Percentiles rank a stretch among this genome's conserved stretches.
phyloP scores from a whole-genome alignment of 2,329 filamentous ascomycete species.

The Sporothrix curviconia region DNA sequence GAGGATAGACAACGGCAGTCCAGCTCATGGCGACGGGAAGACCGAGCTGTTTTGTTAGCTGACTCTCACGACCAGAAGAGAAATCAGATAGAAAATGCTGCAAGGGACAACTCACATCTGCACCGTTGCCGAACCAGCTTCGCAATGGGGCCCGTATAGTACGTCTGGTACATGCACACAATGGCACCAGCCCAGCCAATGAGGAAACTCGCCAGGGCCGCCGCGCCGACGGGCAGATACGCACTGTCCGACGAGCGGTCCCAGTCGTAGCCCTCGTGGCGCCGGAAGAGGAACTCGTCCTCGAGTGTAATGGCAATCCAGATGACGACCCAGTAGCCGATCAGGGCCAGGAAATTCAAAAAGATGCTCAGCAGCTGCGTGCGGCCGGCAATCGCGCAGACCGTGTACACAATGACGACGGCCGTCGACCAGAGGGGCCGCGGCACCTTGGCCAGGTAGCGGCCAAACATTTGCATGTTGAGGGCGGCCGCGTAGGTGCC shows the following conservation, averaged over 20 bases:
- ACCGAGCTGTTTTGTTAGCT: slow-evolving; percentile 18
- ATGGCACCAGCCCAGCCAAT: slow-evolving; percentile 60
- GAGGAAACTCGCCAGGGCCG: slow-evolving; percentile 54
- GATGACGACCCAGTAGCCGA: slow-evolving; percentile 64
- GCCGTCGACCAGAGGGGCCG: slow-evolving; percentile 60
- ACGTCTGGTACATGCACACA: slow-evolving; percentile 62
- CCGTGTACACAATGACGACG: slow-evolving; percentile 54
- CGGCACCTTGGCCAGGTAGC: slow-evolving; percentile 51
- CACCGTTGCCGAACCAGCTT: slow-evolving; percentile 20
- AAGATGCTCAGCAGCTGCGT: slow-evolving; percentile 57
- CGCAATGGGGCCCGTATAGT: slow-evolving; percentile 55
- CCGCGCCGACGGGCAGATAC: slow-evolving; percentile 55
- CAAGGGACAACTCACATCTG: slow-evolving; percentile 14
- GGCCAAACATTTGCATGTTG: slow-evolving; percentile 61
- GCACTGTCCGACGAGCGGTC: slow-evolving; percentile 51
- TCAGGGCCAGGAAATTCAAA: slow-evolving; percentile 61
- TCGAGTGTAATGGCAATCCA: slow-evolving; percentile 57
- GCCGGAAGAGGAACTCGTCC: slow-evolving; percentile 57
- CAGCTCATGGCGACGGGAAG: slow-evolving; percentile 23
- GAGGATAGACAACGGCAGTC: slow-evolving; percentile 21
- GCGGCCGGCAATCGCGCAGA: slow-evolving; percentile 58
- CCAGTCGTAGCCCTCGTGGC: slow-evolving; percentile 50
- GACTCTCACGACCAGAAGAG: not conserved
- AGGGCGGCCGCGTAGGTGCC: slow-evolving; percentile 59
- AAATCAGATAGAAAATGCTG: not conserved